Base-by-base conservation (phyloP, 768 basidiomycete species). In the Tylopilus cervinicoccineus region DNA sequence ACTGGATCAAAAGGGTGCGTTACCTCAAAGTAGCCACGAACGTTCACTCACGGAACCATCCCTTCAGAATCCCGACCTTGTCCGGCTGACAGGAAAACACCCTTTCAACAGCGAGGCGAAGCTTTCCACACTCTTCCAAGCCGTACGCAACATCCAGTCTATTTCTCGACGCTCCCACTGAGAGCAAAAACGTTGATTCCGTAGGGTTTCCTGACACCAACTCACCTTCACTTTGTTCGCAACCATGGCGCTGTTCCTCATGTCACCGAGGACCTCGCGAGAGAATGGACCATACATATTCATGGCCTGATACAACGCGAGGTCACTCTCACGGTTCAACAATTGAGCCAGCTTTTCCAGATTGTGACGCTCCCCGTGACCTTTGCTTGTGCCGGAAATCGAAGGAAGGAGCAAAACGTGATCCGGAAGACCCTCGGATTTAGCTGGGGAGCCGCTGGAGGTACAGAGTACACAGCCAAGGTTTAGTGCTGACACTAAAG, bases 361-460 rank as follows among this genome's bases (percentile, higher is more conserved):
- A 67, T 76, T 9, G 75, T 82, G 6, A 84, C 81, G 0, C 51
- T 83, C 4, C 83, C 83, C 4, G 70, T 83, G 17, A 84, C 83
- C 0, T 60, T 84, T 11, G 77, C 78, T 4, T 84, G 83, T 52
- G 83, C 83, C 2, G 83, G 83, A 2, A 84, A 84, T 59, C 64
- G 83, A 2, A 67, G 83, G 23, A 84, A 82, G 58, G 82, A 85
- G 55, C 83, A 84, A 58, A 85, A 85, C 54, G 65, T 80, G 38
- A 72, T 82, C 27, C 70, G 69, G 14, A 77, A 83, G 59, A 72
- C 74, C 8, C 70, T 81, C 1, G 80, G 80, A 1, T 81, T 81
- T 54, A 68, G 60, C 17, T 81, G 80, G 80, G 79, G 80, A 8
- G 68, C 76, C 4, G 77, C 65, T 4, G 77, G 72, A 38, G 48